phyloP scores from a whole-genome alignment of 2,329 filamentous ascomycete genomes.

The Alternaria atra region DNA sequence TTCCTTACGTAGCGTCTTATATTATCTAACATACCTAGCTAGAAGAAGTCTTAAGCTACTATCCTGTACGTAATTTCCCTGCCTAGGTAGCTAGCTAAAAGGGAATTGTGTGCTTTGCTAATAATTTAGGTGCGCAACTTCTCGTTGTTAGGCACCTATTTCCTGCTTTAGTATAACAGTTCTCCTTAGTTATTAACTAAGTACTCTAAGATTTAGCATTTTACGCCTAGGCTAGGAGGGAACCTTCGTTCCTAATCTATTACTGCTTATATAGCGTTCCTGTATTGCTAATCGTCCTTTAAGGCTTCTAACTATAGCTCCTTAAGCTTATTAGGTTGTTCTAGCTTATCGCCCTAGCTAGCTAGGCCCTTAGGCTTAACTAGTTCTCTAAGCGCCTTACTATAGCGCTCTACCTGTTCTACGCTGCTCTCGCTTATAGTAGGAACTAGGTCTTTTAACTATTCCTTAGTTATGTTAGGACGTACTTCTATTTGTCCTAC shows the following conservation, averaged over 20 bases:
- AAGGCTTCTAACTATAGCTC: background rate
- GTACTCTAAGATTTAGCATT: background rate
- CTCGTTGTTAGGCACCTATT: background rate
- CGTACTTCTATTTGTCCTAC: background rate
- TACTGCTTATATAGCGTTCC: background rate
- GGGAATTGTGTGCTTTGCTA: background rate
- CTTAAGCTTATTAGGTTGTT: background rate
- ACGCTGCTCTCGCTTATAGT: background rate
- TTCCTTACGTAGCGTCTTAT: background rate
- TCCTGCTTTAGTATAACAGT: background rate
- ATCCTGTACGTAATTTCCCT: background rate
- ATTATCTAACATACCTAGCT: background rate
- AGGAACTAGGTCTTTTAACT: background rate
- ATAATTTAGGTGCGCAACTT: background rate
- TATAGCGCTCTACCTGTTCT: background rate
- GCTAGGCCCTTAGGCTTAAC: no score
- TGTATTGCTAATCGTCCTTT: background rate
- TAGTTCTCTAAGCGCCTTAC: background rate
- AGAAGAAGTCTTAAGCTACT: background rate
- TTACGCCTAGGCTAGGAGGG: background rate
- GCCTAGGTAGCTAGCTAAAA: background rate
- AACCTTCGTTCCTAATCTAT: background rate
- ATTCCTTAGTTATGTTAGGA: background rate
- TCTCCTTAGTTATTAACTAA: background rate
- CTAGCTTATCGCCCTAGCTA: no score